phyloP scores from a whole-genome alignment of 2,329 filamentous ascomycete species.

The Saccharata proteae region DNA sequence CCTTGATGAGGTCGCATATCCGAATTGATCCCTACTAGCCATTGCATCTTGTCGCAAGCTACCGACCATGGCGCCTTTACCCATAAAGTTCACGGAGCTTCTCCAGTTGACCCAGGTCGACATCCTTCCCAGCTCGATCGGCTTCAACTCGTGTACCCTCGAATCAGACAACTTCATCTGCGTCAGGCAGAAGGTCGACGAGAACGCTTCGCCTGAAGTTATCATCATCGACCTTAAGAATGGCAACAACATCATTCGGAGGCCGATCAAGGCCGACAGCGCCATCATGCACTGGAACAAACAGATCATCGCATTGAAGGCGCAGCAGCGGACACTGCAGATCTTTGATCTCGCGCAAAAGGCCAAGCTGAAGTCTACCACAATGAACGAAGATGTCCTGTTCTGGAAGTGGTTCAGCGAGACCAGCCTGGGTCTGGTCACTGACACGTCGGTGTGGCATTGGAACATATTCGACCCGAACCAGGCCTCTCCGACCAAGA shows the following conservation, averaged over 20 bases:
- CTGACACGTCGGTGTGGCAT: slow-evolving; percentile 83
- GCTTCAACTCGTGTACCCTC: slow-evolving; percentile 86
- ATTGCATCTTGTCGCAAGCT: too few species aligned
- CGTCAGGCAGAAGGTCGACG: slow-evolving; percentile 72
- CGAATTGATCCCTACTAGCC: slow-evolving; percentile 14
- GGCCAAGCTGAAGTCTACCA: slow-evolving; percentile 90
- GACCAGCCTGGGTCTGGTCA: slow-evolving; percentile 76
- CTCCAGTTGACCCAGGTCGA: slow-evolving; percentile 42
- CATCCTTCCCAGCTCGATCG: slow-evolving; percentile 53
- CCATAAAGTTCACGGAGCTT: slow-evolving; percentile 89
- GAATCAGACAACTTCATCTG: slow-evolving; percentile 97
- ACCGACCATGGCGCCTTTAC: slow-evolving; percentile 54
- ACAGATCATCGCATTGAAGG: slow-evolving; percentile 93
- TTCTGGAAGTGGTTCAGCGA: slow-evolving; percentile 99
- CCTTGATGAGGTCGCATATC: slow-evolving; percentile 25
- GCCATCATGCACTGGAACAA: slow-evolving; percentile 98
- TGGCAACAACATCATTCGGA: slow-evolving; percentile 84
- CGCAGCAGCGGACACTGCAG: slow-evolving; percentile 85
- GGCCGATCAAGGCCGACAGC: slow-evolving; percentile 97
- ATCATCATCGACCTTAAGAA: slow-evolving; percentile 98
- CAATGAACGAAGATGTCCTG: slow-evolving; percentile 92
- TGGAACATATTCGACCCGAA: slow-evolving; percentile 90
- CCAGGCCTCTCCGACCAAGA: slow-evolving; percentile 66
- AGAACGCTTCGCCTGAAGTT: slow-evolving; percentile 76
- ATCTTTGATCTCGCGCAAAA: slow-evolving; percentile 93